These are phyloP conservation scores for Podospora appendiculata DNA, from an alignment of 495 filamentous ascomycete species.

Conservation along the genomic window DNA sequence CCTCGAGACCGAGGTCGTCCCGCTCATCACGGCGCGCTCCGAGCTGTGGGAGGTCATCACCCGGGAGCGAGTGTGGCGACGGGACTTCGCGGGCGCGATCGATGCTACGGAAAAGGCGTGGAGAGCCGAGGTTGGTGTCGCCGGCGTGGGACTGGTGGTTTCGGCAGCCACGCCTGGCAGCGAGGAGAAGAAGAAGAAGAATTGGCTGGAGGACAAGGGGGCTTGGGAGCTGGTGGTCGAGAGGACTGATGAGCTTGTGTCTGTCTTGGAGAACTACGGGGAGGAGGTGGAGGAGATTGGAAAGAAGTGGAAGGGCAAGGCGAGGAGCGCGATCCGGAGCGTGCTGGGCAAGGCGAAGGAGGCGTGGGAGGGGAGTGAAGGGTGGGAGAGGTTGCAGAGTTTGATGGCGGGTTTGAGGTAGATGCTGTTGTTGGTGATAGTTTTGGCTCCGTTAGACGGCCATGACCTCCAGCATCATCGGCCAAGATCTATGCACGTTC, in stretches of 20 bases:
- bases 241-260: slow-evolving; percentile 56
- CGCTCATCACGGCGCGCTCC: slow-evolving; percentile 73
- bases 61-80: slow-evolving; percentile 60
- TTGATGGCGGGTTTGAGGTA: slow-evolving; percentile 53
- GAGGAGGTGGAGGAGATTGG: slow-evolving; percentile 43
- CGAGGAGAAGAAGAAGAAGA: slow-evolving; percentile 21
- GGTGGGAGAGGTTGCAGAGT: slow-evolving; percentile 57
- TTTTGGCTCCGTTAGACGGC: too few species aligned
- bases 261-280: slow-evolving; percentile 60
- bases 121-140: slow-evolving; percentile 54
- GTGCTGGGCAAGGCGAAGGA: slow-evolving; percentile 77
- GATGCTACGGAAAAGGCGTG: slow-evolving; percentile 84
- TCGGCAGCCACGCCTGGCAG: slow-evolving; percentile 8
- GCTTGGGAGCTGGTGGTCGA: slow-evolving; percentile 56
- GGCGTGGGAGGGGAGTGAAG: slow-evolving; percentile 69
- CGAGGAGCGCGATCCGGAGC: slow-evolving; percentile 69
- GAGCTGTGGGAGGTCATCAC: slow-evolving; percentile 69
- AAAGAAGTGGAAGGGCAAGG: slow-evolving; percentile 78
- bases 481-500: too few species aligned
- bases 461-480: too few species aligned
- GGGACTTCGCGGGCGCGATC: slow-evolving; percentile 60
- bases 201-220: slow-evolving; percentile 37
- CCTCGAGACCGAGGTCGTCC: slow-evolving; percentile 61
- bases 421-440: too few species aligned
- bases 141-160: slow-evolving; percentile 9